Evolutionary conservation across 257 asterid genomes (phyloP).

Genomic region (Solanum lycopersicoides): DNA sequence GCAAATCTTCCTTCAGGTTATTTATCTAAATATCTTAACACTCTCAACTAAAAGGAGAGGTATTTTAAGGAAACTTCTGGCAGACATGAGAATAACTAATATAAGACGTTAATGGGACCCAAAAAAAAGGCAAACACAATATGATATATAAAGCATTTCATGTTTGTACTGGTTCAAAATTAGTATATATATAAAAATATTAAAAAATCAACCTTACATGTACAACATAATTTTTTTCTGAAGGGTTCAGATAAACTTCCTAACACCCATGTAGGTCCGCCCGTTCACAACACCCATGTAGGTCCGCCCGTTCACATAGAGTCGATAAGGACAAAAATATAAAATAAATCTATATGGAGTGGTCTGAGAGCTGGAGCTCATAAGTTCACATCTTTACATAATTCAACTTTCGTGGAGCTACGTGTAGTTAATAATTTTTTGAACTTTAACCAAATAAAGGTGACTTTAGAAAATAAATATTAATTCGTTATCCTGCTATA

Average conservation of each 20-base stretch:
- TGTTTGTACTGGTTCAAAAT: neutral
- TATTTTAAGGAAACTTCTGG: neutral
- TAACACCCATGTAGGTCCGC: no score
- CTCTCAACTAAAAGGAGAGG: neutral
- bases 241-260: rapidly evolving
- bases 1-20: neutral
- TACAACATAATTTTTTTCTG: rapidly evolving
- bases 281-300: no score
- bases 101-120: neutral
- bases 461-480: neutral
- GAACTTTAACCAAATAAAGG: neutral
- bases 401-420: neutral
- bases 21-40: neutral
- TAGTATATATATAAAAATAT: no score
- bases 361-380: neutral
- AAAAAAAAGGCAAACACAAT: neutral
- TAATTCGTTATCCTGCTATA: neutral
- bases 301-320: neutral
- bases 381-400: neutral
- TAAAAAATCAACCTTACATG: no score
- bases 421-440: neutral
- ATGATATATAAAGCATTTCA: no score
- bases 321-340: neutral
- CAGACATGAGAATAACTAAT: neutral
- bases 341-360: neutral